These are phyloP conservation scores for Haplographium delicatum DNA, from an alignment of 495 filamentous ascomycete genomes.

Conservation along the genomic window DNA sequence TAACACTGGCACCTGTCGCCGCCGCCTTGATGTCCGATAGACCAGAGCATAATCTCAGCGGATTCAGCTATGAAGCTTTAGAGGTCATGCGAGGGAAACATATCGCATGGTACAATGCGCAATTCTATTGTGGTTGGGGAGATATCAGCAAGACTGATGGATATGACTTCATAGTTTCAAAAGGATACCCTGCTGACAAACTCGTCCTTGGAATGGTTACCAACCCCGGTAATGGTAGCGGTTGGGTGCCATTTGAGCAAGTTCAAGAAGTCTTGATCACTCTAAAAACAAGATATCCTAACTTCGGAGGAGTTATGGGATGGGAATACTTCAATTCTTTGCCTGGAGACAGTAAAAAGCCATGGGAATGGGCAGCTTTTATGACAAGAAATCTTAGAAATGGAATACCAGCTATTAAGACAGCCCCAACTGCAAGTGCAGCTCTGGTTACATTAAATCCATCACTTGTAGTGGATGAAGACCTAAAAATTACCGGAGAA, in stretches of 20 bases:
- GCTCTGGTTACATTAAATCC: conserved; percentile 3
- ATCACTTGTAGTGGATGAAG: conserved; percentile 13
- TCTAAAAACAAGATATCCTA: conserved; percentile 33
- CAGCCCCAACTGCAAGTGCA: not conserved
- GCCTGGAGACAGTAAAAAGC: conserved; percentile 41
- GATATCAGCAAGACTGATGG: conserved; percentile 49
- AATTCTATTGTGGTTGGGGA: conserved; percentile 85
- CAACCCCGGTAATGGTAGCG: conserved; percentile 59
- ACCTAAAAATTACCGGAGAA: conserved; percentile 12
- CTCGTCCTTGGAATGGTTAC: conserved; percentile 71
- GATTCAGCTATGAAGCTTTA: conserved; percentile 66
- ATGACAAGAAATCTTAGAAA: conserved; percentile 32
- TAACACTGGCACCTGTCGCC: conserved; percentile 77
- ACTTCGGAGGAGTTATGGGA: conserved; percentile 76
- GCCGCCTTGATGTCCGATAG: conserved; percentile 54
- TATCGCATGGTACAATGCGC: conserved; percentile 76
- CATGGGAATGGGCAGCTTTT: conserved; percentile 53
- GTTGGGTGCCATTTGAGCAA: conserved; percentile 48
- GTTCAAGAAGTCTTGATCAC: conserved; percentile 37
- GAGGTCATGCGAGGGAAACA: conserved; percentile 58
- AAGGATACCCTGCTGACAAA: conserved; percentile 59
- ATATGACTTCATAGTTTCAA: conserved; percentile 58
- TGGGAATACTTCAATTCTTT: conserved; percentile 77
- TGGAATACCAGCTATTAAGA: not conserved
- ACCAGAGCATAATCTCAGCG: conserved; percentile 54